phyloP scores from a whole-genome alignment of 768 basidiomycete species.

The Amanita fuliginea region DNA sequence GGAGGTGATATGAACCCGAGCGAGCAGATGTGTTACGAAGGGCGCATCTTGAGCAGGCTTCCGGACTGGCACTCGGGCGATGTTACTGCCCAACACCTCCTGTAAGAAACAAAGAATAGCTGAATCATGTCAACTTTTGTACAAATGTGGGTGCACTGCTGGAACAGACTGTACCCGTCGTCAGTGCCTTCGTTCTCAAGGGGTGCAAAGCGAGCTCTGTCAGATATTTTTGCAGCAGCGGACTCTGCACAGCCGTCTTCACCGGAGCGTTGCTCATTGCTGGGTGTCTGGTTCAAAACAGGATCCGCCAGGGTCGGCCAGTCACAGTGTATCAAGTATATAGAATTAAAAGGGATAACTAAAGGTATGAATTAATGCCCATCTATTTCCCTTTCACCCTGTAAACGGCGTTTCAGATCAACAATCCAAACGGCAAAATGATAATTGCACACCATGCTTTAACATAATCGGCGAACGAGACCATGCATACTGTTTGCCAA shows the following conservation, averaged over 20 bases:
- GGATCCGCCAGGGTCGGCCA: neutral
- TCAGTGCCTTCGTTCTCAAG: conserved; percentile 71
- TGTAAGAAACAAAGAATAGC: conserved; percentile 57
- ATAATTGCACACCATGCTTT: conserved; percentile 55
- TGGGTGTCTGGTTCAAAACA: neutral
- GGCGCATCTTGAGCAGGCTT: conserved; percentile 44
- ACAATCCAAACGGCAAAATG: neutral
- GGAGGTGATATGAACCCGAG: conserved; percentile 45
- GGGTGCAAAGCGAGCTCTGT: conserved; percentile 56
- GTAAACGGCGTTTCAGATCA: conserved; percentile 10
- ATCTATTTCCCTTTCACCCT: conserved; percentile 43
- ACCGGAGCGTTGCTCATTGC: conserved; percentile 28
- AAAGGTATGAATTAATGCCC: conserved; percentile 6
- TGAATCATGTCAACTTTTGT: conserved; percentile 11
- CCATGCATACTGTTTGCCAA: conserved; percentile 99
- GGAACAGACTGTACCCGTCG: conserved; percentile 38
- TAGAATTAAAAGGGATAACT: neutral
- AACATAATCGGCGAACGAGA: conserved; percentile 94
- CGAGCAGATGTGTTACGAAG: conserved; percentile 37
- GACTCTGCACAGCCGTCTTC: conserved; percentile 18
- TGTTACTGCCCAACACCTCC: conserved; percentile 69
- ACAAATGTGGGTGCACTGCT: neutral
- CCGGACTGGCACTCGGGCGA: conserved; percentile 48
- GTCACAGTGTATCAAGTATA: neutral
- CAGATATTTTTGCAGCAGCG: conserved; percentile 63